Conservation (phyloP, 306 rosid species). For the Malus fusca region DNA sequence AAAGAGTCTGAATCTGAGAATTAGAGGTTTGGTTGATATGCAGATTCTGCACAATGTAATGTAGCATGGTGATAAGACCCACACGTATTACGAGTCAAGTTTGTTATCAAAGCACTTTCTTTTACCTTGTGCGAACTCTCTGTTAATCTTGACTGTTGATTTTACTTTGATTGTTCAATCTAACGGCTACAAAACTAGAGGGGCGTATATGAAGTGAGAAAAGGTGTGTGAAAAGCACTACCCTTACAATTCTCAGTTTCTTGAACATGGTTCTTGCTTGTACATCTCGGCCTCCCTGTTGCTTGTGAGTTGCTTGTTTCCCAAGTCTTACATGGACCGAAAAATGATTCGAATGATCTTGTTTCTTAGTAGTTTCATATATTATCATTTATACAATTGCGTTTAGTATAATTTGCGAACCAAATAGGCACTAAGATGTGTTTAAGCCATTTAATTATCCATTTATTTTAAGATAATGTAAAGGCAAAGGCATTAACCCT, state of each 20-base stretch:
- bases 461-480: too few relatives aligned
- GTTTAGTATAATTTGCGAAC: neutral
- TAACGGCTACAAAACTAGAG: too few relatives aligned
- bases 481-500: neutral
- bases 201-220: too few relatives aligned
- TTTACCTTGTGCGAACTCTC: too few relatives aligned
- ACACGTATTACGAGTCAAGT: neutral
- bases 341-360: neutral
- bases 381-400: too few relatives aligned
- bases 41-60: neutral
- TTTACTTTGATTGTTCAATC: too few relatives aligned
- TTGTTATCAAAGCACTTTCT: neutral
- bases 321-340: neutral
- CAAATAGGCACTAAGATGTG: neutral
- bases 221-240: too few relatives aligned
- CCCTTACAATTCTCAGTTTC: neutral
- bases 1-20: constrained; percentile 31
- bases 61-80: neutral
- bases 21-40: neutral
- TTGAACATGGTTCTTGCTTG: neutral
- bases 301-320: neutral
- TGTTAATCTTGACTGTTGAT: too few relatives aligned
- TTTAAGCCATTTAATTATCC: too few relatives aligned
- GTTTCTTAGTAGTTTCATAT: neutral
- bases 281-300: too few relatives aligned